Evolutionary conservation across 495 filamentous ascomycete genomes (phyloP), one percentile per base, ranked within the genome.

Genomic region (Hyaloscypha finlandica): DNA sequence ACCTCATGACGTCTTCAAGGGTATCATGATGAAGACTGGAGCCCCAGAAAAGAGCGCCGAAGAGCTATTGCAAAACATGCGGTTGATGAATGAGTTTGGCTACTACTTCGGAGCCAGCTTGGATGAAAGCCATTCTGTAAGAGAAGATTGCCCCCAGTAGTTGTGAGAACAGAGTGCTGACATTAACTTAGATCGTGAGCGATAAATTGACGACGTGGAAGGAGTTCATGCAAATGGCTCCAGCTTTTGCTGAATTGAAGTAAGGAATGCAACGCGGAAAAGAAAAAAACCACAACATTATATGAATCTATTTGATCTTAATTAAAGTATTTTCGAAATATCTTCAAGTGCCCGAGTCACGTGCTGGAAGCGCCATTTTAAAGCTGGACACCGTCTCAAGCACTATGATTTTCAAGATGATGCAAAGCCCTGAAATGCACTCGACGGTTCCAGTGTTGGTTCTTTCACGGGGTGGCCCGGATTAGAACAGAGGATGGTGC

Each of bases 51-150:
- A 72, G 16, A 71, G 75, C 0, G 77, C 76, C n/a, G 68, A 83
- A 62, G 84, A 87, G 73, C 31, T 88, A 65, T 74, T 81, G 65
- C 81, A 88, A 77, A 88, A 85, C 62, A 79, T 82, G 75, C 73
- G 78, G 16, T 73, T 86, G 55, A 68, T 85, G 69, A 57, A 63
- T 16, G 76, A 81, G 14, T 81, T 76, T 62, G 84, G 83, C 4
- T 87, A 87, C 65, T 88, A 80, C 71, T 80, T 77, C 14, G 80
- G 80, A n/a, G 79, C 59, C 39, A 53, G 54, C 51, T 69, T 82
- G 20, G 75, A 76, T 8, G 76, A 75, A 66, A 76, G 72, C 39
- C 73, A 72, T 39, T 59, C 62, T 25, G 69, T 71, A 65, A 61
- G 69, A 48, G 9, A 29, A 14, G n/a, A 9, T 62, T 35, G 25